phyloP scores from a whole-genome alignment of 371 early-diverging fungal species.

The Mortierella sp. region DNA sequence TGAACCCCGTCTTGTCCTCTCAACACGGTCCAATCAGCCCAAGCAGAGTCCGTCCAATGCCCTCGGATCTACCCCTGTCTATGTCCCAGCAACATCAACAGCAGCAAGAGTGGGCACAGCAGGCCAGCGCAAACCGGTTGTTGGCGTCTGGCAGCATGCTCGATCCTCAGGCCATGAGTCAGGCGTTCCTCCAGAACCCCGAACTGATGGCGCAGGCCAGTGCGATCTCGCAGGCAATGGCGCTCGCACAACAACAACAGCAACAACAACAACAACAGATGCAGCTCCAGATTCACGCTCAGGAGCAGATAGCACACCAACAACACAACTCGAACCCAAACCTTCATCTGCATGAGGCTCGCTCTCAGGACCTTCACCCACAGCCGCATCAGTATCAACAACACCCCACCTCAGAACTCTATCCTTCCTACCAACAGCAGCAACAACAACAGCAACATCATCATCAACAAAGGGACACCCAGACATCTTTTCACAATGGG shows the following conservation, averaged over 20 bases:
- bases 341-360: constrained; percentile 13
- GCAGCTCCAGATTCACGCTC: constrained; percentile 14
- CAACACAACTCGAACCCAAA: constrained; percentile 12
- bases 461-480: not conserved
- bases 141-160: constrained; percentile 46
- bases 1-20: constrained; percentile 11
- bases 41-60: constrained; percentile 9
- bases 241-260: constrained; percentile 52
- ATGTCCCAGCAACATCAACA: constrained; percentile 11
- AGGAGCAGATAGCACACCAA: constrained; percentile 10
- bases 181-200: constrained; percentile 53
- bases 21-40: constrained; percentile 1
- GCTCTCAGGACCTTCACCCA: constrained; percentile 11
- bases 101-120: constrained; percentile 51
- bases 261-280: constrained; percentile 27
- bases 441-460: constrained; percentile 8
- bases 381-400: constrained; percentile 28
- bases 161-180: constrained; percentile 56
- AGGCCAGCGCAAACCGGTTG: constrained; percentile 40
- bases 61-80: constrained; percentile 3
- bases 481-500: constrained; percentile 2
- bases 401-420: constrained; percentile 22
- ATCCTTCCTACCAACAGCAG: constrained; percentile 15
- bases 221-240: constrained; percentile 58
- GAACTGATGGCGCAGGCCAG: constrained; percentile 56